A percentile compares a stretch with the other conserved stretches of the same genome.
These are phyloP conservation scores for Tetrahymena thermophila DNA, from an alignment of 73 alveolate species.

Conservation along the genomic window DNA sequence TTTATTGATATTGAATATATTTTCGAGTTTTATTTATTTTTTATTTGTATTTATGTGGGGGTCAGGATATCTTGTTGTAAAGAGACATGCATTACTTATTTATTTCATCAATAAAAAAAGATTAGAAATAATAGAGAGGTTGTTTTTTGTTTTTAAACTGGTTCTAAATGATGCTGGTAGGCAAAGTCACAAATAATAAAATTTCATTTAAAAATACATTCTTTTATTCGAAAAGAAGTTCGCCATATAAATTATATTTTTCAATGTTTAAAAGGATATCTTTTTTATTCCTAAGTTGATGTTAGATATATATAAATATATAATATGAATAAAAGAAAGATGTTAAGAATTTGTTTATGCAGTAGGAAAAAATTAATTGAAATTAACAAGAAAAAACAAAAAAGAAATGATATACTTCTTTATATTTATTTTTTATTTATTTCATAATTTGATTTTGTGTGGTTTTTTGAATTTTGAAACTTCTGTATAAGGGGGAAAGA, in stretches of 20 bases:
- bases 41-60: background rate
- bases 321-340: background rate
- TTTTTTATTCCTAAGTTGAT: background rate
- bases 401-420: background rate
- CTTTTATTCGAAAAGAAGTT: too few relatives aligned
- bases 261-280: background rate
- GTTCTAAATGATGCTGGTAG: background rate
- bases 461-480: background rate
- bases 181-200: too few relatives aligned
- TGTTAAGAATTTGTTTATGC: background rate
- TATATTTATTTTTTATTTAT: background rate
- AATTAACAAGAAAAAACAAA: background rate
- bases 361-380: background rate
- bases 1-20: background rate
- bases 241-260: background rate
- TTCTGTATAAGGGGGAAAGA: slow-evolving; percentile 3
- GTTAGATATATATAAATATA: background rate
- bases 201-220: too few relatives aligned
- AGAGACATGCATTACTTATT: background rate
- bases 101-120: background rate
- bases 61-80: background rate
- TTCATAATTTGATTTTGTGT: background rate
- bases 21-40: background rate
- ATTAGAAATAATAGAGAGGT: background rate
- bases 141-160: background rate